Percentiles rank a stretch among this genome's conserved stretches.
Conservation (phyloP, 2,329 filamentous ascomycete species). For the Ramularia collo-cygni region DNA sequence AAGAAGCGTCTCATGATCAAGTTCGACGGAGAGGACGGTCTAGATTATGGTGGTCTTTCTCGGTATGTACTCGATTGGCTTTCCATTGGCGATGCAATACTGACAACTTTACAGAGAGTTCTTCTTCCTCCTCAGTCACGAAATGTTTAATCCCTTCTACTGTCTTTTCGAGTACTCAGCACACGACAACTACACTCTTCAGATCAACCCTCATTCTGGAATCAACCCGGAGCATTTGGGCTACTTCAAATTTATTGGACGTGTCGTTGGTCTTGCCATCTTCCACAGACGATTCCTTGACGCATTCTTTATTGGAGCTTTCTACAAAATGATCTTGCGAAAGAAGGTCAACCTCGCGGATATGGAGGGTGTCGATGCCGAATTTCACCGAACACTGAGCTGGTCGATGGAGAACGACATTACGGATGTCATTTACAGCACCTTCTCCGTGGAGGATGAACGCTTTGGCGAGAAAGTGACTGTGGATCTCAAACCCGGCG, state of each 20-base stretch:
- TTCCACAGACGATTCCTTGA: slow-evolving; percentile 97
- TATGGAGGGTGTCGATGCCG: slow-evolving; percentile 98
- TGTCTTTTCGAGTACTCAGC: slow-evolving; percentile 99
- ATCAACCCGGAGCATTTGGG: slow-evolving; percentile 99
- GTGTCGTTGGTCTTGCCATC: slow-evolving; percentile 92
- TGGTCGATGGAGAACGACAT: slow-evolving; percentile 99
- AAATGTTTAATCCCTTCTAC: slow-evolving; percentile 99
- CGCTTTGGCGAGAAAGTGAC: slow-evolving; percentile 91
- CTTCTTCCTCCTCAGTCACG: slow-evolving; percentile 97
- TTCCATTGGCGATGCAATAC: slow-evolving; percentile 7
- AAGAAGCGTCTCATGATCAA: slow-evolving; percentile 99
- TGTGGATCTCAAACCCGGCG: slow-evolving; percentile 86
- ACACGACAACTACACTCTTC: slow-evolving; percentile 98
- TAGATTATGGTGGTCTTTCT: slow-evolving; percentile 96
- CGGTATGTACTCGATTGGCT: slow-evolving; percentile 40
- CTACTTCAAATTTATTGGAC: slow-evolving; percentile 99
- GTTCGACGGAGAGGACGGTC: slow-evolving; percentile 95
- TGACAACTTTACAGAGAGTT: slow-evolving; percentile 63
- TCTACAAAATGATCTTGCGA: slow-evolving; percentile 98
- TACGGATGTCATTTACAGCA: slow-evolving; percentile 86
- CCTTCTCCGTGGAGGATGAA: slow-evolving; percentile 95
- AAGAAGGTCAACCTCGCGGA: slow-evolving; percentile 88
- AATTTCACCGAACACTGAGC: slow-evolving; percentile 91
- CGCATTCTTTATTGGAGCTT: slow-evolving; percentile 96
- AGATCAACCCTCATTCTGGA: slow-evolving; percentile 98